Conservation (phyloP, 75 land plant genomes). For the Sequoia sempervirens region DNA sequence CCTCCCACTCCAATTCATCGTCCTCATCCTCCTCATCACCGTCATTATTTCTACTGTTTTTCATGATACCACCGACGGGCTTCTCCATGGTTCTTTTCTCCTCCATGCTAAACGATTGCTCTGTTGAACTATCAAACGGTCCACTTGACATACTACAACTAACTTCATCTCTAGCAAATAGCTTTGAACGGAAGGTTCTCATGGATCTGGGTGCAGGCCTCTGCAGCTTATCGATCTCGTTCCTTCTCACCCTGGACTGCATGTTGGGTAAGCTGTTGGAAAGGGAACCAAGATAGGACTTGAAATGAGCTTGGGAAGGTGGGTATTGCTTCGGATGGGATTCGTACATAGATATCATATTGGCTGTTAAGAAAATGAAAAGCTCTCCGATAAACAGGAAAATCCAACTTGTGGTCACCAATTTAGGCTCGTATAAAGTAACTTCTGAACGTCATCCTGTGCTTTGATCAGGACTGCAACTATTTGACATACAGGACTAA, state of each 20-base stretch:
- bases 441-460: background rate
- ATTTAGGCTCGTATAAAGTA: background rate
- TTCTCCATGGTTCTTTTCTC: background rate
- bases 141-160: conserved; percentile 1
- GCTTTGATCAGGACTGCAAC: background rate
- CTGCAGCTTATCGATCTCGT: background rate
- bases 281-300: conserved; percentile 2
- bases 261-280: conserved; percentile 5
- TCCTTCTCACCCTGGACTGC: background rate
- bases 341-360: conserved; percentile 1
- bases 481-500: background rate
- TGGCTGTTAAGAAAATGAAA: background rate
- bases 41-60: background rate
- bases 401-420: background rate
- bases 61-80: background rate
- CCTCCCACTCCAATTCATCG: background rate
- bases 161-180: background rate
- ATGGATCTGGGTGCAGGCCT: conserved; percentile 15
- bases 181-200: conserved; percentile 10
- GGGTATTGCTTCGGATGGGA: conserved; percentile 4
- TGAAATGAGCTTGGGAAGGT: background rate
- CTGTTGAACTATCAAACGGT: background rate
- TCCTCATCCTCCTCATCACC: conserved; percentile 1
- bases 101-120: background rate
- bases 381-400: background rate